Percentiles rank a stretch among this genome's conserved stretches.
phyloP scores from a whole-genome alignment of 148 eudicot species.

The Euryodendron excelsum region DNA sequence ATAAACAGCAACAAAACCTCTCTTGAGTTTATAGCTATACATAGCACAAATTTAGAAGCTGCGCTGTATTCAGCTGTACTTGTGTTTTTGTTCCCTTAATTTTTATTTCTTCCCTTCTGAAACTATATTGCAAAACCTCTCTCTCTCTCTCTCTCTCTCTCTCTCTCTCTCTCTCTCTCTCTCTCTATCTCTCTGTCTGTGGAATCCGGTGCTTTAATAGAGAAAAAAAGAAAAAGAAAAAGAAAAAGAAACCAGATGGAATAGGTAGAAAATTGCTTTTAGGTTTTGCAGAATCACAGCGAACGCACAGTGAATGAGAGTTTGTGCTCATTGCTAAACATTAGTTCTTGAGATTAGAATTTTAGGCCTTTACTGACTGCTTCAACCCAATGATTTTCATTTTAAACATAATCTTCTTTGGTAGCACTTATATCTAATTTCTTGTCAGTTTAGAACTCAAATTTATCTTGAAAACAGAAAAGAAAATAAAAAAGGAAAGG shows the following conservation, averaged over 20 bases:
- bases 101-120: not conserved
- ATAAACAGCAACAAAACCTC: not conserved
- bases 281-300: not conserved
- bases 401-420: too few relatives aligned
- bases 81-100: not conserved
- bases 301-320: not conserved
- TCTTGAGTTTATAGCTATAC: not conserved
- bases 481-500: too few relatives aligned
- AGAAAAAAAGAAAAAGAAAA: too few relatives aligned
- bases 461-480: too few relatives aligned
- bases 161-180: not conserved
- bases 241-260: too few relatives aligned
- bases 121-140: not conserved
- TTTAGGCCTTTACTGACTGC: too few relatives aligned
- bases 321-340: not conserved
- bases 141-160: constrained; percentile 10
- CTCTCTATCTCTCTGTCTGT: not conserved
- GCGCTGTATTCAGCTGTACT: not conserved
- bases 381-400: too few relatives aligned
- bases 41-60: not conserved
- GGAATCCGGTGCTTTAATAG: not conserved
- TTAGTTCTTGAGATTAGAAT: too few relatives aligned
- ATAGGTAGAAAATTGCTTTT: not conserved
- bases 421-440: too few relatives aligned
- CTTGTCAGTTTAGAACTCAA: too few relatives aligned